Percentiles rank a stretch among this genome's conserved stretches.
Conservation (phyloP, 208 protist genomes). For the Leishmania mexicana region DNA sequence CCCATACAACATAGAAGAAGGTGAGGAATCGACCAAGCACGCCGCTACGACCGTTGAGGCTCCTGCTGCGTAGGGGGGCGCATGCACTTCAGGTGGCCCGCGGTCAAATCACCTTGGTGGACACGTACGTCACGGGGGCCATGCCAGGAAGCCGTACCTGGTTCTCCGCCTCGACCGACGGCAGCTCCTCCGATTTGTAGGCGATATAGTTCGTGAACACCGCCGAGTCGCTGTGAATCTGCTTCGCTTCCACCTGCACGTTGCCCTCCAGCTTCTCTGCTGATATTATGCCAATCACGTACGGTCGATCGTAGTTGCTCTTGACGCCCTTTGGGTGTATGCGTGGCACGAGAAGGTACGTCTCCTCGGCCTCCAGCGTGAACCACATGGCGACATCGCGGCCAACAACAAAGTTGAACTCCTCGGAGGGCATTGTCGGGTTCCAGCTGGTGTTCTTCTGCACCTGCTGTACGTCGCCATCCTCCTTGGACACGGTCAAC, state of each 20-base stretch:
- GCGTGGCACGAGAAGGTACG: constrained; percentile 74
- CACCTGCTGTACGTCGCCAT: constrained; percentile 25
- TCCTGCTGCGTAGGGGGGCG: background rate
- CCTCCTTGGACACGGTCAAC: constrained; percentile 45
- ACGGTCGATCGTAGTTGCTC: constrained; percentile 39
- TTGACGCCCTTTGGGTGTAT: constrained; percentile 59
- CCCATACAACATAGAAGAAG: background rate
- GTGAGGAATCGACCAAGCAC: no score
- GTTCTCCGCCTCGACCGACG: constrained; percentile 37
- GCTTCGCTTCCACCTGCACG: constrained; percentile 47
- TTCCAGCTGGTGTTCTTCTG: constrained; percentile 40
- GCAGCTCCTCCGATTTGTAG: constrained; percentile 22
- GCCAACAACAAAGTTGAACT: constrained; percentile 59
- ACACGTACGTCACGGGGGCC: constrained; percentile 9
- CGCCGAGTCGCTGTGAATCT: constrained; percentile 31
- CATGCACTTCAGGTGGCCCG: background rate
- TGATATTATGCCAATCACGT: constrained; percentile 53
- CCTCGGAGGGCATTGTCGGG: constrained; percentile 30
- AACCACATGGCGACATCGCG: constrained; percentile 63
- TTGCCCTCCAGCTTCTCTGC: constrained; percentile 34
- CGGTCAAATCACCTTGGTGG: constrained; percentile 11
- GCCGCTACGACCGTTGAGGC: no score
- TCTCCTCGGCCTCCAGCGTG: constrained; percentile 61
- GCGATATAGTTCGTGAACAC: constrained; percentile 53
- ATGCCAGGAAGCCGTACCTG: constrained; percentile 38